Evolutionary conservation across 345 rosid species (phyloP).

Genomic region (Citrus australasica): DNA sequence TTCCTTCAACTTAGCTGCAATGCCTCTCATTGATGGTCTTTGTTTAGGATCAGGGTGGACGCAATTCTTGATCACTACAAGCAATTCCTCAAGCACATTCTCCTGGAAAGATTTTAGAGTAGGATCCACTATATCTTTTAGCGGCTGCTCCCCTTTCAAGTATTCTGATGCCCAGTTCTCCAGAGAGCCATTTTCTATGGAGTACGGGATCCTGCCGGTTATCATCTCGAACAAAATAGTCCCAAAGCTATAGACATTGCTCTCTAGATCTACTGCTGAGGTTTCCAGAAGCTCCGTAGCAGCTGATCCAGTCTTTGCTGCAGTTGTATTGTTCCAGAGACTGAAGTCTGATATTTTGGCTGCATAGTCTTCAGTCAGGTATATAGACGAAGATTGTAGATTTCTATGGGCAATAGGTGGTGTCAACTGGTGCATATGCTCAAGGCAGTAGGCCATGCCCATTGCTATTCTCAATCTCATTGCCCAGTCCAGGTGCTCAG

Average conservation of each 20-base stretch:
- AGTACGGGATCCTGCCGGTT: constrained; percentile 63
- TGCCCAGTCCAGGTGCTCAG: constrained; percentile 89
- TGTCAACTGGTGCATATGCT: constrained; percentile 78
- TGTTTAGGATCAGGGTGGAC: constrained; percentile 49
- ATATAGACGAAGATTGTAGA: constrained; percentile 66
- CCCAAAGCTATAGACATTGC: constrained; percentile 67
- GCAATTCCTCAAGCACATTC: constrained; percentile 43
- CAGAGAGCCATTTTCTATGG: constrained; percentile 34
- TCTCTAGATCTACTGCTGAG: constrained; percentile 33
- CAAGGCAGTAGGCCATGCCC: constrained; percentile 94
- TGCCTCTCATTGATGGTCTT: constrained; percentile 59
- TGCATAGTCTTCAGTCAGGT: constrained; percentile 89
- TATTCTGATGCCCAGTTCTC: constrained; percentile 44
- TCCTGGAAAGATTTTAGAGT: constrained; percentile 54
- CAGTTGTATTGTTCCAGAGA: constrained; percentile 44
- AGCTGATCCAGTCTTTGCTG: constrained; percentile 40
- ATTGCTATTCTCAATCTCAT: constrained; percentile 69
- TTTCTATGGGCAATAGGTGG: constrained; percentile 63
- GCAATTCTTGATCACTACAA: constrained; percentile 63
- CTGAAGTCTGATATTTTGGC: constrained; percentile 84
- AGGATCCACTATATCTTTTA: constrained; percentile 64
- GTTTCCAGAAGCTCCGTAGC: constrained; percentile 42
- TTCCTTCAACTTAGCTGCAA: constrained; percentile 56
- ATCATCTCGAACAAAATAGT: constrained; percentile 69
- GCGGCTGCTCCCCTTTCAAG: constrained; percentile 36